Conservation (phyloP, 2,329 filamentous ascomycete species). For the Lasiodiplodia sp. region DNA sequence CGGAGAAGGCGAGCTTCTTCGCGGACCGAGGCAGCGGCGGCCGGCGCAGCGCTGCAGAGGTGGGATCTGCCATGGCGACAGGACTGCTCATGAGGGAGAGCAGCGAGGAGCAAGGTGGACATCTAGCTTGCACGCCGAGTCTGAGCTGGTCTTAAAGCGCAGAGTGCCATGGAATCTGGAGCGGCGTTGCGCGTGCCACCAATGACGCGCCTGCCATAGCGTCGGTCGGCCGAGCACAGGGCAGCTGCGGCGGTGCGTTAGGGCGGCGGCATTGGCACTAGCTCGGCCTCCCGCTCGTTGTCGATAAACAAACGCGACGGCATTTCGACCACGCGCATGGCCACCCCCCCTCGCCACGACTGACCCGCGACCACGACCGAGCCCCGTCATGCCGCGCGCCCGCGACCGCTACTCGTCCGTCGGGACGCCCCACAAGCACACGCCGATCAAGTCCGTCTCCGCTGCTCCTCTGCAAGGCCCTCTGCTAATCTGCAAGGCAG, state of each 20-base stretch:
- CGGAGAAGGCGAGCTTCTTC: conserved; percentile 48
- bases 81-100: background rate
- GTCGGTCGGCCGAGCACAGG: background rate
- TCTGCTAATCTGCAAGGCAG: conserved; percentile 53
- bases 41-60: conserved; percentile 28
- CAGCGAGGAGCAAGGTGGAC: background rate
- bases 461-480: background rate
- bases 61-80: conserved; percentile 25
- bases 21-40: background rate
- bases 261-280: background rate
- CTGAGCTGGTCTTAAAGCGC: background rate
- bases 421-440: conserved; percentile 58
- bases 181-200: conserved; percentile 5
- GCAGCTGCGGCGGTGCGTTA: conserved; percentile 1
- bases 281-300: background rate
- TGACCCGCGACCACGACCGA: conserved; percentile 10
- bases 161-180: background rate
- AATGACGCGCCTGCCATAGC: conserved; percentile 19
- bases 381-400: conserved; percentile 62
- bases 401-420: conserved; percentile 51
- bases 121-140: background rate
- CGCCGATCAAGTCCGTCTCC: conserved; percentile 29
- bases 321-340: background rate
- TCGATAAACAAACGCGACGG: background rate
- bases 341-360: background rate